Conservation (phyloP, 805 yeast genomes). For the Zygoascus tannicola region DNA sequence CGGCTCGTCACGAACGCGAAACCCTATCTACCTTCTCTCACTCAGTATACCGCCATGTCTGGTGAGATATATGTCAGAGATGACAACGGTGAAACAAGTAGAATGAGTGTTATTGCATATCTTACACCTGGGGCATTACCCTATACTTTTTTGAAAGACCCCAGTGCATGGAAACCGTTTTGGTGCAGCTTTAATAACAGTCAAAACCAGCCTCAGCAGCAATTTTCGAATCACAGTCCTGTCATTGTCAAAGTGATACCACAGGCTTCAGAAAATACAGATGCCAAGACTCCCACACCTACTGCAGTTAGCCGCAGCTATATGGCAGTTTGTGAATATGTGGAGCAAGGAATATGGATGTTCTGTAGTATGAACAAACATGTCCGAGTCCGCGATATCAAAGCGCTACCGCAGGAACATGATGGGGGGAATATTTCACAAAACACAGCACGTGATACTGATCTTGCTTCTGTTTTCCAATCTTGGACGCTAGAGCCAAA, state of each 20-base stretch:
- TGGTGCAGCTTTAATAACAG: background rate
- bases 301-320: conserved; percentile 3
- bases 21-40: too few species aligned
- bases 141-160: background rate
- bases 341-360: conserved; percentile 8
- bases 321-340: conserved; percentile 13
- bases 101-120: background rate
- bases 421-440: too few species aligned
- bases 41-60: background rate
- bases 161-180: conserved; percentile 2
- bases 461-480: background rate
- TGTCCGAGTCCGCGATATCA: conserved; percentile 14
- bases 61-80: background rate
- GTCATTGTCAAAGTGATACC: conserved; percentile 1
- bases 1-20: too few species aligned
- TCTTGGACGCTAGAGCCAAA: conserved; percentile 3
- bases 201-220: background rate
- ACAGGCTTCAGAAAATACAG: background rate
- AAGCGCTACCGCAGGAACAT: background rate
- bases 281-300: background rate
- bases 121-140: background rate
- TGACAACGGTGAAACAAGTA: background rate
- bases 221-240: background rate
- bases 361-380: conserved; percentile 11
- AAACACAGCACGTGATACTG: background rate